Conservation (phyloP, 805 yeast genomes). For the Candida berthetii region DNA sequence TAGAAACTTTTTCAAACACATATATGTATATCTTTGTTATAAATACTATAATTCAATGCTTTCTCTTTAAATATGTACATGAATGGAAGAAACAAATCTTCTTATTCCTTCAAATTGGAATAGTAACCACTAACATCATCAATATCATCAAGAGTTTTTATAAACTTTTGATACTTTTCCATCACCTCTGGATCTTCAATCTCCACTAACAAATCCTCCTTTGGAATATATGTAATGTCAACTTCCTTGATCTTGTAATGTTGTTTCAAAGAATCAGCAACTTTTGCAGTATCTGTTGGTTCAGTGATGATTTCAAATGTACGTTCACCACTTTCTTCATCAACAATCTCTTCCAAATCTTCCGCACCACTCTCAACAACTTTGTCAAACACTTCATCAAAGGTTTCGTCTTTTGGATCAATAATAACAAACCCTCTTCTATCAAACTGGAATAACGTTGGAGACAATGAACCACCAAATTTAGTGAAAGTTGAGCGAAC, state of each 20-base stretch:
- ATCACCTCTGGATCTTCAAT: conserved; percentile 46
- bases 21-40: no score
- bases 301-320: conserved; percentile 54
- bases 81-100: no score
- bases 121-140: conserved; percentile 81
- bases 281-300: conserved; percentile 52
- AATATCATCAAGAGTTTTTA: conserved; percentile 61
- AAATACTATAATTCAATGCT: no score
- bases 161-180: conserved; percentile 49
- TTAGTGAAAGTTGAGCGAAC: conserved; percentile 73
- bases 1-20: no score
- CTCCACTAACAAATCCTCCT: conserved; percentile 50
- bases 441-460: conserved; percentile 73
- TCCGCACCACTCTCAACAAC: conserved; percentile 76
- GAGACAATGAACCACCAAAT: conserved; percentile 63
- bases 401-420: conserved; percentile 29
- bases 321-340: conserved; percentile 14
- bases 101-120: conserved; percentile 51
- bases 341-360: conserved; percentile 53
- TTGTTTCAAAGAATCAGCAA: conserved; percentile 52
- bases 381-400: conserved; percentile 69
- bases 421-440: conserved; percentile 68
- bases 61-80: no score
- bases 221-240: conserved; percentile 63
- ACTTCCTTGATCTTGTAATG: conserved; percentile 59